These are phyloP conservation scores for Juncus effusus DNA, from an alignment of 176 grass and related monocot species.

Conservation along the genomic window DNA sequence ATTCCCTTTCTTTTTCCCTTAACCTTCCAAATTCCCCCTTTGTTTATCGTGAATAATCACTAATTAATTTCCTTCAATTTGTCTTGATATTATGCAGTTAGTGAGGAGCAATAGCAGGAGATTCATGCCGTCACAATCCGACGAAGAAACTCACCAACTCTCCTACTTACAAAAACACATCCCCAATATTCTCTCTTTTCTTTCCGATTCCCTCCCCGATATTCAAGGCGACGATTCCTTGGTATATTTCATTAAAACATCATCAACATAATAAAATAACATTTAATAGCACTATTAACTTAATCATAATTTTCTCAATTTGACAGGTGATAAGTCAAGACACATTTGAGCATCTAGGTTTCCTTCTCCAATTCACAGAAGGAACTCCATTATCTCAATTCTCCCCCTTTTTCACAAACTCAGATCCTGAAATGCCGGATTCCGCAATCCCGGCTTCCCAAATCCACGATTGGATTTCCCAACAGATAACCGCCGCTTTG, in stretches of 20 bases:
- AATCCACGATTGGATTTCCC: constrained; percentile 82
- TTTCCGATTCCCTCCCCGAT: constrained; percentile 62
- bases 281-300: no score
- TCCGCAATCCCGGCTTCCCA: constrained; percentile 66
- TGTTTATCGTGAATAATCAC: no score
- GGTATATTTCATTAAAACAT: constrained; percentile 38
- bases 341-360: constrained; percentile 90
- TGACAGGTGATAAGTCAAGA: constrained; percentile 79
- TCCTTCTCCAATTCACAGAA: constrained; percentile 78
- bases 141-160: constrained; percentile 92
- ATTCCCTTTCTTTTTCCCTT: no score
- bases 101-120: constrained; percentile 94
- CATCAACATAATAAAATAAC: no score
- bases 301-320: constrained; percentile 1
- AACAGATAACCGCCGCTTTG: constrained; percentile 65
- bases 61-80: constrained; percentile 17
- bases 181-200: constrained; percentile 72
- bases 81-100: constrained; percentile 52
- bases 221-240: constrained; percentile 62
- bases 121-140: constrained; percentile 86
- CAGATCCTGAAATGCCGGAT: constrained; percentile 96
- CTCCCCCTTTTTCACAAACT: constrained; percentile 88
- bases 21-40: no score
- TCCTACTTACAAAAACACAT: constrained; percentile 98
- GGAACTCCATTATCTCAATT: constrained; percentile 69